A percentile compares a stretch with the other conserved stretches of the same genome.
phyloP scores from a whole-genome alignment of 1,284 basidiomycete genomes.

The Ganoderma multipileum region DNA sequence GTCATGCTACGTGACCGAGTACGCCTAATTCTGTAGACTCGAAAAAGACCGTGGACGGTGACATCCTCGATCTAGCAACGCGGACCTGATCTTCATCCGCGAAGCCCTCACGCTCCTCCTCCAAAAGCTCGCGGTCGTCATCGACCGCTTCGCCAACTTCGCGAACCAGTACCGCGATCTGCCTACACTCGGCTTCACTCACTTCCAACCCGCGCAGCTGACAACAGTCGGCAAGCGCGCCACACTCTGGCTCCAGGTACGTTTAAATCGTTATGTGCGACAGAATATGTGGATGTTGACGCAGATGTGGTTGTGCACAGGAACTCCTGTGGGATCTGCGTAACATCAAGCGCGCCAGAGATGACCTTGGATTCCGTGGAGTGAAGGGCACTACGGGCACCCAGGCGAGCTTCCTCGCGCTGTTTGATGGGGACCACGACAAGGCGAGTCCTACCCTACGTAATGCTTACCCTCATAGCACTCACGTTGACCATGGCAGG shows the following conservation, averaged over 20 bases:
- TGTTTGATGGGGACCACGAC: constrained; percentile 95
- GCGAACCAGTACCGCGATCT: constrained; percentile 78
- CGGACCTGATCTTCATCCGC: constrained; percentile 96
- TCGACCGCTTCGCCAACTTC: constrained; percentile 87
- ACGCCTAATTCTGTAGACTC: constrained; percentile 38
- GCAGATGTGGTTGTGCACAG: constrained; percentile 42
- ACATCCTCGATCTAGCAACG: constrained; percentile 68
- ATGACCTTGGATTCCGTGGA: constrained; percentile 97
- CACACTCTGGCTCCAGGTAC: constrained; percentile 93
- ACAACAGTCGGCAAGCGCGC: constrained; percentile 99
- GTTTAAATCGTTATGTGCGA: constrained; percentile 6
- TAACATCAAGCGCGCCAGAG: constrained; percentile 89
- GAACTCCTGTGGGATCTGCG: constrained; percentile 97
- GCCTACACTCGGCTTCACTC: constrained; percentile 96
- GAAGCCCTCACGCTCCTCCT: constrained; percentile 87
- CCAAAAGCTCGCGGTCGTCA: constrained; percentile 88
- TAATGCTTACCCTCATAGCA: not conserved
- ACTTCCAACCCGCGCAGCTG: constrained; percentile 98
- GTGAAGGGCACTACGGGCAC: constrained; percentile 99
- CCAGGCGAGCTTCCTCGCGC: constrained; percentile 93
- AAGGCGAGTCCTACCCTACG: constrained; percentile 62
- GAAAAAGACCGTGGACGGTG: not conserved
- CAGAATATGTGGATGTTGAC: not conserved
- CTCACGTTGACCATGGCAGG: constrained; percentile 49
- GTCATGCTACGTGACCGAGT: constrained; percentile 99